Base-by-base conservation (phyloP, 2,329 filamentous ascomycete species). In the Orbilia ellipsospora region DNA sequence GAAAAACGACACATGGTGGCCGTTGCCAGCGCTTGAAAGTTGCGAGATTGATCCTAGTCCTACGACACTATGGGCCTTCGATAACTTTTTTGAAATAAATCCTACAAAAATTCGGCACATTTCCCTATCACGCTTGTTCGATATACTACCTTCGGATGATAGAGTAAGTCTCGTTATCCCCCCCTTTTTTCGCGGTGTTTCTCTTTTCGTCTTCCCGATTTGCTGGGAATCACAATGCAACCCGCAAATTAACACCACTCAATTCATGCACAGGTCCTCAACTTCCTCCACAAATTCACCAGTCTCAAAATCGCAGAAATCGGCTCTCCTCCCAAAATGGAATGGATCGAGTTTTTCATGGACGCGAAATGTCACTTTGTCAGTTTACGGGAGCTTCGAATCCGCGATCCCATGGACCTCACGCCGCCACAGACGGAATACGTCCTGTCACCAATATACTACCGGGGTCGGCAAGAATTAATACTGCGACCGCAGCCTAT, bases 281-380 rank as follows among this genome's bases (percentile, higher is more conserved):
- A 16, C 16, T 59, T 59, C 40, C 18, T 59, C 16, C 36, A 59
- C 12, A 44, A 23, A 23, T 59, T 59, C 55, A 59, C 55, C 40
- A 59, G 40, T 45, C 40, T 59, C n/a, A 59, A 59, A 44, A 26
- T 45, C 13, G 55, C 31, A 15, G 55, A 59, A 45, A 44, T 59
- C 18, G 55, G 55, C 16, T 42, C 55, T 7, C 55, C 55, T 1
- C 55, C 55, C 1, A 59, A 59, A 45, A 20, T 59, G 12, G 55
- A 59, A 59, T 59, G 55, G 55, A 40, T 59, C 12, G 55, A 59
- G 40, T 59, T 59, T 28, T 59, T 59, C 18, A 16, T 59, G 16
- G 55, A 59, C 40, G 13, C 55, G 8, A 59, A 45, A 59, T 59
- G 12, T 40, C 55, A 59, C 12, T 59, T 45, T 12, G 20, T 44